phyloP scores from a whole-genome alignment of 2,329 filamentous ascomycete genomes.

The Sporothrix pallida region DNA sequence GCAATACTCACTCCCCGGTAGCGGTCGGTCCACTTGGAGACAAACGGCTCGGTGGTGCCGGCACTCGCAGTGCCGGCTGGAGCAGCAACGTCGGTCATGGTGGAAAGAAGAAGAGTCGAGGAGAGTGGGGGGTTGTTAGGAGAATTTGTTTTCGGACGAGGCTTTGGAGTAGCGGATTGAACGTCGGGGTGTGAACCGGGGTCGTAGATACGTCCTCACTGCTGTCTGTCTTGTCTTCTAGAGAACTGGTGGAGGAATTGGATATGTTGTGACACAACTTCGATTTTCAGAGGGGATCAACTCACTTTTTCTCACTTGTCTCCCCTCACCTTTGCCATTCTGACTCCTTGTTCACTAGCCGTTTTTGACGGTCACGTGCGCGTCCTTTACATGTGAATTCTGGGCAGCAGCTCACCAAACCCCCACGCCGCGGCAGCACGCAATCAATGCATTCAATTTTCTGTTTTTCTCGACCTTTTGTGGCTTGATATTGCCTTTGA shows the following conservation, averaged over 20 bases:
- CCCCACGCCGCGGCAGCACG: conserved; percentile 17
- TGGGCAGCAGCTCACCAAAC: neutral
- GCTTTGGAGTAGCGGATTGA: neutral
- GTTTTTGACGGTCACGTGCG: conserved; percentile 1
- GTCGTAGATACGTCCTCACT: neutral
- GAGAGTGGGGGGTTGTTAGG: neutral
- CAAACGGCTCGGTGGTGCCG: conserved; percentile 48
- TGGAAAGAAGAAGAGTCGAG: neutral
- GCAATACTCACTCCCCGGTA: conserved; percentile 65
- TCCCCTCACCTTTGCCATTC: neutral
- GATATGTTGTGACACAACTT: neutral
- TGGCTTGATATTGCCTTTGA: neutral
- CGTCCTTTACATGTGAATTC: neutral
- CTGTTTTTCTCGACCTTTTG: neutral
- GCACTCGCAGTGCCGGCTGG: conserved; percentile 16
- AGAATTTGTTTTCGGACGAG: neutral
- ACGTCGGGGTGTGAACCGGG: neutral
- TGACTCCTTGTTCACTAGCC: conserved; percentile 14
- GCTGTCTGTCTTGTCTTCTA: neutral
- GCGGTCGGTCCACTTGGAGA: conserved; percentile 64
- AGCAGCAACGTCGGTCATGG: conserved; percentile 34
- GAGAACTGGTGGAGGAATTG: neutral
- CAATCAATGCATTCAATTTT: neutral
- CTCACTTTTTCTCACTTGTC: neutral
- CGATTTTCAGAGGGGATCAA: neutral